Evolutionary conservation across 1,284 basidiomycete genomes (phyloP).

Genomic region (Pholiota adiposa): DNA sequence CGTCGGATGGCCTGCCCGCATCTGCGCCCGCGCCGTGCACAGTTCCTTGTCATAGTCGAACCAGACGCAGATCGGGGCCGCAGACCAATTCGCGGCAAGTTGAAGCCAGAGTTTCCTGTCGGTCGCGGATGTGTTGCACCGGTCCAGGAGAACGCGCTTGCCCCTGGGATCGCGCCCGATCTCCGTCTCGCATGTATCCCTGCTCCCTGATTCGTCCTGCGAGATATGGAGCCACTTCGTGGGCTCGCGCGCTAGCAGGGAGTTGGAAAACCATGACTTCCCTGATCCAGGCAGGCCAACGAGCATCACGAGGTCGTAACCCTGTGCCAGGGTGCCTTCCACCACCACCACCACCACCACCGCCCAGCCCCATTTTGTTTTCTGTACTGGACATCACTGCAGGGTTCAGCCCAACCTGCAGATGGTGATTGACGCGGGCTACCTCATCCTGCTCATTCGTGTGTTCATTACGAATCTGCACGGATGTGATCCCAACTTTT

Average conservation of each 20-base stretch:
- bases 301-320: constrained; percentile 50
- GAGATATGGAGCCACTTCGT: constrained; percentile 49
- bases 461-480: no score
- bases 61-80: constrained; percentile 51
- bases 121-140: constrained; percentile 53
- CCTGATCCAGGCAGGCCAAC: constrained; percentile 66
- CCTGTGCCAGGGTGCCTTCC: constrained; percentile 40
- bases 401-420: no score
- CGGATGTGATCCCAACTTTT: no score
- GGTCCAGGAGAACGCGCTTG: constrained; percentile 50
- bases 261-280: constrained; percentile 58
- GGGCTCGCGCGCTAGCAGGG: constrained; percentile 48
- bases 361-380: no score
- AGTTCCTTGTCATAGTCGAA: constrained; percentile 58
- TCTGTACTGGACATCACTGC: no score
- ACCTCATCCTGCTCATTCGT: no score
- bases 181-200: constrained; percentile 51
- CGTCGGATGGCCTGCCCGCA: constrained; percentile 59
- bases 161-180: constrained; percentile 41
- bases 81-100: constrained; percentile 52
- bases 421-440: no score
- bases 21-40: constrained; percentile 57
- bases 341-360: no score
- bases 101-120: constrained; percentile 55
- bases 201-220: constrained; percentile 59